Conservation (phyloP, 1,139 yeast genomes). For the Candida freyschussii region DNA sequence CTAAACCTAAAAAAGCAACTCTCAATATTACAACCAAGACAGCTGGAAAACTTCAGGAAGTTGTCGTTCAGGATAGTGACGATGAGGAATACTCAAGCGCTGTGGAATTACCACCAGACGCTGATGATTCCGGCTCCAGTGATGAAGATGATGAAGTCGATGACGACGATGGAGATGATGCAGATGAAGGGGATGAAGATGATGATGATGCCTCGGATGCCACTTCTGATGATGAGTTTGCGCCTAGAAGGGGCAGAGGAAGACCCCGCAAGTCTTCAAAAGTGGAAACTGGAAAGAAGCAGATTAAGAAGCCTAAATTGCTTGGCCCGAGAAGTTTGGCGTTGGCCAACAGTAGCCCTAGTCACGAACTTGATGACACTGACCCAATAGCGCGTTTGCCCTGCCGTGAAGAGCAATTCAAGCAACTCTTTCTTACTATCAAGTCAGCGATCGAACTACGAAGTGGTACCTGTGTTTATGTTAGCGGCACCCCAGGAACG, state of each 20-base stretch:
- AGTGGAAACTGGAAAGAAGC: background rate
- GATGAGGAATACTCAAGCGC: slow-evolving; percentile 4
- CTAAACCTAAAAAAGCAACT: no score
- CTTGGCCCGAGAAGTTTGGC: slow-evolving; percentile 18
- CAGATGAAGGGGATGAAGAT: slow-evolving; percentile 4
- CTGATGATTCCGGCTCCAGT: slow-evolving; percentile 1
- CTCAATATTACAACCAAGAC: no score
- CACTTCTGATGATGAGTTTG: slow-evolving; percentile 23
- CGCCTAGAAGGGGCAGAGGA: slow-evolving; percentile 8
- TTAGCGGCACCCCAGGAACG: slow-evolving; percentile 97
- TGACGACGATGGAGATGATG: slow-evolving; percentile 2
- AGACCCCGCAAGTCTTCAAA: slow-evolving; percentile 2
- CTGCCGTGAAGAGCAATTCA: slow-evolving; percentile 83
- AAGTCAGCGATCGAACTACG: slow-evolving; percentile 69
- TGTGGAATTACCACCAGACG: background rate
- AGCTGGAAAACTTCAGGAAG: slow-evolving; percentile 3
- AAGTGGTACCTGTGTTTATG: slow-evolving; percentile 80
- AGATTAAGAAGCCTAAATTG: slow-evolving; percentile 4
- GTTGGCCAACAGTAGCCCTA: slow-evolving; percentile 1
- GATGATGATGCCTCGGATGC: slow-evolving; percentile 10
- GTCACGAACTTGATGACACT: slow-evolving; percentile 2
- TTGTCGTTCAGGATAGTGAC: slow-evolving; percentile 6
- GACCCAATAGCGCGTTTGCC: slow-evolving; percentile 42
- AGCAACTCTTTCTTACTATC: slow-evolving; percentile 64
- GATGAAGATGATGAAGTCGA: slow-evolving; percentile 3